Evolutionary conservation across 768 basidiomycete genomes (phyloP).

Genomic region (Phanerochaete sordida): DNA sequence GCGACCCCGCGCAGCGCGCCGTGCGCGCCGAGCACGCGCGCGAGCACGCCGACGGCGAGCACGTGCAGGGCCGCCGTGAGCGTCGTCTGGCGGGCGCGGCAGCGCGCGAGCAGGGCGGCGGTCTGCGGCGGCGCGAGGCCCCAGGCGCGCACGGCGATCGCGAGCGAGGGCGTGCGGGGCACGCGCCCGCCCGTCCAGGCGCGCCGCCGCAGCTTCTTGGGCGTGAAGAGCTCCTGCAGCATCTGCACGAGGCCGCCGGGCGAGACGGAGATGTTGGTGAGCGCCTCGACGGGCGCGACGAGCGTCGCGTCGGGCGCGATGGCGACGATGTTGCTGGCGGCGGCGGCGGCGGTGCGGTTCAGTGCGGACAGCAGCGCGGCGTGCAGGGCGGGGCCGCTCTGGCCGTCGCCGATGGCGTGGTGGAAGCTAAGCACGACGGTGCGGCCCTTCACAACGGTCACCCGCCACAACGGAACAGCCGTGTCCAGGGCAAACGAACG

Average conservation of each 20-base stretch:
- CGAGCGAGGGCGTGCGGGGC: background rate
- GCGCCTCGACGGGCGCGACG: constrained; percentile 2
- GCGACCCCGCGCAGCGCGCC: background rate
- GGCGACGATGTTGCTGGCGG: background rate
- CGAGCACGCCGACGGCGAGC: background rate
- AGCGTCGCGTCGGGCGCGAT: background rate
- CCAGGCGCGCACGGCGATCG: background rate
- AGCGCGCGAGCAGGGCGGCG: background rate
- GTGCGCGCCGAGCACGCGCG: background rate
- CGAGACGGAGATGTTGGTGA: constrained; percentile 5
- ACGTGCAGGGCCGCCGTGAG: background rate
- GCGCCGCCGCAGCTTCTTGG: background rate
- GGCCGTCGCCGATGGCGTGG: constrained; percentile 38
- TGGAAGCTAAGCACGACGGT: constrained; percentile 35
- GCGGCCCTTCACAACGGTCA: constrained; percentile 29
- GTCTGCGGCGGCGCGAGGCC: background rate
- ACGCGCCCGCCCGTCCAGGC: constrained; percentile 13
- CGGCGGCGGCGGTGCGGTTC: constrained; percentile 3
- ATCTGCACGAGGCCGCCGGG: background rate
- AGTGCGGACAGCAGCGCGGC: constrained; percentile 29
- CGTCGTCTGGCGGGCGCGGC: constrained; percentile 6
- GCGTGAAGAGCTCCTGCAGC: constrained; percentile 1
- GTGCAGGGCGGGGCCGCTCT: constrained; percentile 37
- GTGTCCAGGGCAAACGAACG: constrained; percentile 22
- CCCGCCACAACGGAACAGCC: constrained; percentile 34